Evolutionary conservation across 179 eudicot species (phyloP).

Genomic region (Monotropa hypopitys): DNA sequence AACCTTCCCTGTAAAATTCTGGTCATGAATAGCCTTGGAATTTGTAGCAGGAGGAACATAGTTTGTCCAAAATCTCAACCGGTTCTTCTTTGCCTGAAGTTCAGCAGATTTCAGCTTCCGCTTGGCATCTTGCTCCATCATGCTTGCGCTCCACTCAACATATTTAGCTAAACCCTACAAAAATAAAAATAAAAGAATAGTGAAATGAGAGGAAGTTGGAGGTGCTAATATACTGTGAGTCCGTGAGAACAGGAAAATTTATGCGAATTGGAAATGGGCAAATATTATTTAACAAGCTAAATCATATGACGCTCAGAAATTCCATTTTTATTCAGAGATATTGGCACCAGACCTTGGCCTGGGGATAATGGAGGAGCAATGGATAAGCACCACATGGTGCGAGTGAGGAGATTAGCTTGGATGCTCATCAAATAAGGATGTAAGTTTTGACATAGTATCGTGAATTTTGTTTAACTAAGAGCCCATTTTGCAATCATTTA

Average conservation of each 20-base stretch:
- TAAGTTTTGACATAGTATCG: not conserved
- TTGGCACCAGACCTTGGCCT: not conserved
- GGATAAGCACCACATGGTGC: not conserved
- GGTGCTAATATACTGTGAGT: not conserved
- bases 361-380: not conserved
- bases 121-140: slow-evolving; percentile 68
- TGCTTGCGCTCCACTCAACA: slow-evolving; percentile 92
- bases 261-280: not conserved
- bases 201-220: not conserved
- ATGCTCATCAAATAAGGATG: not conserved
- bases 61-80: slow-evolving; percentile 73
- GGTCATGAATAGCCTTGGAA: slow-evolving; percentile 90
- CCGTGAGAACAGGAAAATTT: not conserved
- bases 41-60: slow-evolving; percentile 70
- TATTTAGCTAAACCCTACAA: slow-evolving; percentile 83
- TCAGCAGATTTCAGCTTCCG: slow-evolving; percentile 58
- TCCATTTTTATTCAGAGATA: not conserved
- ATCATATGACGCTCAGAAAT: not conserved
- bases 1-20: slow-evolving; percentile 93
- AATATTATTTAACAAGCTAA: not conserved
- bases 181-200: not conserved
- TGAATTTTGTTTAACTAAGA: too few species aligned
- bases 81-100: slow-evolving; percentile 75
- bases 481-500: not conserved
- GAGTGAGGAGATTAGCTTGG: not conserved